Conservation (phyloP, 1,139 yeast genomes). For the Nakaseomyces sp. region DNA sequence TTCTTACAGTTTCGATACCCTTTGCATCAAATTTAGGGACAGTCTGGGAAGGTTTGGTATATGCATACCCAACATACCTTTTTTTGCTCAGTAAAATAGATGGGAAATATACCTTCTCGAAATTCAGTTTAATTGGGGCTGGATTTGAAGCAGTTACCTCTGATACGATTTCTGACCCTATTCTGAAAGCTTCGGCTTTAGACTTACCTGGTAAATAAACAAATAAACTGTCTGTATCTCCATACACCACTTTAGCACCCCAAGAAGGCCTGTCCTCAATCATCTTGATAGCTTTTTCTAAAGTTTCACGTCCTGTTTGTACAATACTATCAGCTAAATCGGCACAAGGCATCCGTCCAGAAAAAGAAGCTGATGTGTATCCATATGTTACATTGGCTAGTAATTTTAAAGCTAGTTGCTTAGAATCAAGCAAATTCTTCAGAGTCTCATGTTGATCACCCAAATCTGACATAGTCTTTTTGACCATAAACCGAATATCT, state of each 20-base stretch:
- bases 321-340: constrained; percentile 94
- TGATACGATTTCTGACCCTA: constrained; percentile 64
- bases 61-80: constrained; percentile 81
- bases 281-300: constrained; percentile 57
- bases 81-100: constrained; percentile 76
- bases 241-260: constrained; percentile 93
- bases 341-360: constrained; percentile 95
- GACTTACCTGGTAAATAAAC: constrained; percentile 82
- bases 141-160: constrained; percentile 63
- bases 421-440: constrained; percentile 57
- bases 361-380: constrained; percentile 85
- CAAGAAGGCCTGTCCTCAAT: constrained; percentile 54
- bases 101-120: constrained; percentile 90
- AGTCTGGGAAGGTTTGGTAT: constrained; percentile 47
- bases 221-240: constrained; percentile 91
- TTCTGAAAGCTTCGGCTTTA: constrained; percentile 62
- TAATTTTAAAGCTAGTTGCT: constrained; percentile 79
- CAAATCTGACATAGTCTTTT: constrained; percentile 56
- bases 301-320: constrained; percentile 77
- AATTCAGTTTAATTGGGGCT: constrained; percentile 70
- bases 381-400: constrained; percentile 96
- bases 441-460: constrained; percentile 23
- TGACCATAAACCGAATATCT: constrained; percentile 70
- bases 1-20: constrained; percentile 86
- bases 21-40: constrained; percentile 81